Conservation (phyloP, 192 early-diverging fungal species). For the Pilobolus umbonatus region DNA sequence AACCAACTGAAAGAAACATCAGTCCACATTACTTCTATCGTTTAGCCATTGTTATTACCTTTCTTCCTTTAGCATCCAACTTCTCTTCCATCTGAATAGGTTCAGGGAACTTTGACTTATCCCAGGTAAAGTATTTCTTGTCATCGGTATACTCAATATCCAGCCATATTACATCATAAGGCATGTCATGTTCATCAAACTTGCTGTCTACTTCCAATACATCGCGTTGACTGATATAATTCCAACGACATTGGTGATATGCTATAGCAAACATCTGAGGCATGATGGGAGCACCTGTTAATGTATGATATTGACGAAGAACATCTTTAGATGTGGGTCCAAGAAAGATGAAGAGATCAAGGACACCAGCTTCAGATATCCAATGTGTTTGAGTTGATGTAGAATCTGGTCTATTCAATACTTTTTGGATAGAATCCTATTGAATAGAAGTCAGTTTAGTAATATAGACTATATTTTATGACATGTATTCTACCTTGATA, state of each 20-base stretch:
- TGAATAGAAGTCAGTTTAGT: too few relatives aligned
- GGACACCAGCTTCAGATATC: slow-evolving; percentile 86
- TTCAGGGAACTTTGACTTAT: slow-evolving; percentile 83
- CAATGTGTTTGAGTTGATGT: slow-evolving; percentile 75
- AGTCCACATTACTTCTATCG: neutral
- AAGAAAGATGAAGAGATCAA: slow-evolving; percentile 86
- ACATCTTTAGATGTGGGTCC: slow-evolving; percentile 68
- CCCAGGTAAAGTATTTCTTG: slow-evolving; percentile 98
- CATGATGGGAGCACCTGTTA: slow-evolving; percentile 79
- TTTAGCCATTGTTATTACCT: slow-evolving; percentile 40
- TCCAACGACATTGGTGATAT: slow-evolving; percentile 99
- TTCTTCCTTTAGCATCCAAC: slow-evolving; percentile 68
- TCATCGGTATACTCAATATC: slow-evolving; percentile 99
- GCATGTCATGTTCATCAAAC: slow-evolving; percentile 89
- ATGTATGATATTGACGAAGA: slow-evolving; percentile 61
- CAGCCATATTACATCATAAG: slow-evolving; percentile 98
- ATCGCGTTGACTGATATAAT: slow-evolving; percentile 90
- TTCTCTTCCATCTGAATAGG: slow-evolving; percentile 78
- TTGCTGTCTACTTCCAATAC: slow-evolving; percentile 78
- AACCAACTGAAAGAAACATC: slow-evolving; percentile 62
- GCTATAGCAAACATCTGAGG: slow-evolving; percentile 88
- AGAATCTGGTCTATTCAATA: neutral
- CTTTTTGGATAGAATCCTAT: slow-evolving; percentile 19
- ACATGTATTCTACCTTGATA: too few relatives aligned
- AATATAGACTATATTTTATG: too few relatives aligned